Percentiles rank a stretch among this genome's conserved stretches.
phyloP scores from a whole-genome alignment of 495 filamentous ascomycete genomes.

The Saxophila tyrrhenica region DNA sequence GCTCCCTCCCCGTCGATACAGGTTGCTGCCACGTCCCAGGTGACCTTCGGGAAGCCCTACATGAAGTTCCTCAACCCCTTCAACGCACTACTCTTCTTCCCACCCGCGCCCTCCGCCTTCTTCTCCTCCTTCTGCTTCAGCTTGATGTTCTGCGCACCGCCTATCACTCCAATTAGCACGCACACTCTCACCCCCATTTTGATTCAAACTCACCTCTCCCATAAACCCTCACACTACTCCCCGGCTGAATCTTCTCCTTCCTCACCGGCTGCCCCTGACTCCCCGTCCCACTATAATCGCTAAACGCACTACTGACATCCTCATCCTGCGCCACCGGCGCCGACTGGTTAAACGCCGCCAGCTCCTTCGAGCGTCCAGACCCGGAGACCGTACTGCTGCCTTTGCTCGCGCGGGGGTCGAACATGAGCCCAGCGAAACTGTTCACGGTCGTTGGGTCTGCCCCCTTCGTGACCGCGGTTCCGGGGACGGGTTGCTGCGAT shows the following conservation, averaged over 20 bases:
- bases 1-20: no score
- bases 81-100: conserved; percentile 5
- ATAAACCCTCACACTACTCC: conserved; percentile 27
- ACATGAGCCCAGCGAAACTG: background rate
- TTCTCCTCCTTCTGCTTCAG: conserved; percentile 24
- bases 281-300: conserved; percentile 19
- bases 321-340: conserved; percentile 15
- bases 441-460: background rate
- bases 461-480: background rate
- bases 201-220: conserved; percentile 28
- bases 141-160: conserved; percentile 31
- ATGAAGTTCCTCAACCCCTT: background rate
- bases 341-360: conserved; percentile 8
- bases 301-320: conserved; percentile 22
- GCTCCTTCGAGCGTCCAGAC: background rate
- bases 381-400: conserved; percentile 7
- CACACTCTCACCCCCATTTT: background rate
- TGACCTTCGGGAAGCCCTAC: background rate
- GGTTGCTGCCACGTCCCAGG: background rate
- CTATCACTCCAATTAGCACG: conserved; percentile 19
- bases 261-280: conserved; percentile 12
- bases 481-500: background rate
- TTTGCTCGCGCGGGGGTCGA: background rate
- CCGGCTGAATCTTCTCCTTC: conserved; percentile 25
- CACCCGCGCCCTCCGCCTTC: background rate